Percentiles rank a stretch among this genome's conserved stretches.
phyloP scores from a whole-genome alignment of 768 basidiomycete species.

The Chalciporus piperatus region DNA sequence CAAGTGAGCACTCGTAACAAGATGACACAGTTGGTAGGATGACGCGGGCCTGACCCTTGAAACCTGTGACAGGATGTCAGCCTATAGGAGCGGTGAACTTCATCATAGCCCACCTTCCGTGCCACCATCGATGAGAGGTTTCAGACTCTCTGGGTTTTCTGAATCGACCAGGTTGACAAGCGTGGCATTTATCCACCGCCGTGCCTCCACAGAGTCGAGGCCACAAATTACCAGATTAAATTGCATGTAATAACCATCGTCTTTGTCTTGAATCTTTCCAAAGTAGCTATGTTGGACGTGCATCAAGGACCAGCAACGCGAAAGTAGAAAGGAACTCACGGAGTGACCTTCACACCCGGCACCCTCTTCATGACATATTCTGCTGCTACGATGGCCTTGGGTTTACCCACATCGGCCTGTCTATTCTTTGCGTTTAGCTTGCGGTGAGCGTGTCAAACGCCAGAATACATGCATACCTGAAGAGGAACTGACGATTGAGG shows the following conservation, averaged over 20 bases:
- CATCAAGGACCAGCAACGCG: conserved; percentile 1
- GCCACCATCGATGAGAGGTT: conserved; percentile 97
- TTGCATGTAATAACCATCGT: conserved; percentile 90
- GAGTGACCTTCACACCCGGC: conserved; percentile 93
- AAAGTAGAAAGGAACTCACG: conserved; percentile 52
- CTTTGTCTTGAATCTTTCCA: conserved; percentile 98
- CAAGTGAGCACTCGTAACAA: conserved; percentile 97
- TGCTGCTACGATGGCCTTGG: conserved; percentile 92
- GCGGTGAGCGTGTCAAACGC: neutral
- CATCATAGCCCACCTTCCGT: conserved; percentile 73
- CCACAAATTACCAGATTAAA: conserved; percentile 98
- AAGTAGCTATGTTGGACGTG: conserved; percentile 60
- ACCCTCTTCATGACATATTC: conserved; percentile 97
- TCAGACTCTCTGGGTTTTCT: conserved; percentile 90
- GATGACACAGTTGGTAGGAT: conserved; percentile 94
- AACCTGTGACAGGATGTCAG: conserved; percentile 52
- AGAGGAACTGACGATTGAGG: conserved; percentile 96
- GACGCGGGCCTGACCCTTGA: conserved; percentile 97
- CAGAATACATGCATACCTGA: conserved; percentile 56
- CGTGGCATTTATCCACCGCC: conserved; percentile 98
- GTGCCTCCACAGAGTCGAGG: conserved; percentile 94
- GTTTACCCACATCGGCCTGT: conserved; percentile 85
- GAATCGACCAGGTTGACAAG: conserved; percentile 91
- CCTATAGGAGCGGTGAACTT: neutral
- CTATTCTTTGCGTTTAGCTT: conserved; percentile 37